Evolutionary conservation across 225 moss, liverwort and hornwort genomes (phyloP).

Genomic region (Pseudisothecium myosuroides): DNA sequence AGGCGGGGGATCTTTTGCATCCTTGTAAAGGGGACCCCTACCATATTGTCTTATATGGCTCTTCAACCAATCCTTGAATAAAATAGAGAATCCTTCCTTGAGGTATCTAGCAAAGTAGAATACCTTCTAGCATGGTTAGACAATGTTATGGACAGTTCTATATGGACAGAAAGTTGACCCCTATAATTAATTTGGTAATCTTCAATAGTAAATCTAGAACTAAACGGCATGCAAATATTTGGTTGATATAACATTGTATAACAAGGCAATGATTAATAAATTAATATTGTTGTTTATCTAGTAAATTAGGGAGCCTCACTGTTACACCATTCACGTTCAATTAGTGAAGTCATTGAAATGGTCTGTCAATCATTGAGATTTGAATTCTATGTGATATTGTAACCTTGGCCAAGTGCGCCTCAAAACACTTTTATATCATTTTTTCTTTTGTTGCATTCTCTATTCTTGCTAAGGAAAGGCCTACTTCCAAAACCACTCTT

Average conservation of each 20-base stretch:
- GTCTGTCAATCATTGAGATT: not conserved
- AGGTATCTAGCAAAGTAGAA: not conserved
- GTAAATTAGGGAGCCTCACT: too few relatives aligned
- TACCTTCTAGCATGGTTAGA: too few relatives aligned
- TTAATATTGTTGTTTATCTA: too few relatives aligned
- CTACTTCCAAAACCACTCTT: not conserved
- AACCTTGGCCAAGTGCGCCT: not conserved
- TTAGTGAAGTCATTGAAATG: not conserved
- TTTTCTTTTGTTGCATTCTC: not conserved
- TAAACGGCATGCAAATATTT: not conserved
- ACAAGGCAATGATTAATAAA: too few relatives aligned
- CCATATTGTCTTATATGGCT: not conserved
- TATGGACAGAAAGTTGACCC: not conserved
- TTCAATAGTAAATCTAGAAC: not conserved
- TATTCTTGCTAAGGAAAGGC: not conserved
- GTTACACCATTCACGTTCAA: too few relatives aligned
- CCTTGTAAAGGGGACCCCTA: not conserved
- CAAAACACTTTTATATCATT: not conserved
- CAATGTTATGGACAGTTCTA: too few relatives aligned
- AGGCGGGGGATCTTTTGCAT: not conserved
- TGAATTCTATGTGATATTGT: not conserved
- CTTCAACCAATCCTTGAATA: not conserved
- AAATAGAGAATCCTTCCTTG: accelerated
- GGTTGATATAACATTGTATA: not conserved
- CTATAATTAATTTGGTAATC: not conserved